These are phyloP conservation scores for Macrophomina phaseolina DNA, from an alignment of 2,329 filamentous ascomycete genomes.

Conservation along the genomic window DNA sequence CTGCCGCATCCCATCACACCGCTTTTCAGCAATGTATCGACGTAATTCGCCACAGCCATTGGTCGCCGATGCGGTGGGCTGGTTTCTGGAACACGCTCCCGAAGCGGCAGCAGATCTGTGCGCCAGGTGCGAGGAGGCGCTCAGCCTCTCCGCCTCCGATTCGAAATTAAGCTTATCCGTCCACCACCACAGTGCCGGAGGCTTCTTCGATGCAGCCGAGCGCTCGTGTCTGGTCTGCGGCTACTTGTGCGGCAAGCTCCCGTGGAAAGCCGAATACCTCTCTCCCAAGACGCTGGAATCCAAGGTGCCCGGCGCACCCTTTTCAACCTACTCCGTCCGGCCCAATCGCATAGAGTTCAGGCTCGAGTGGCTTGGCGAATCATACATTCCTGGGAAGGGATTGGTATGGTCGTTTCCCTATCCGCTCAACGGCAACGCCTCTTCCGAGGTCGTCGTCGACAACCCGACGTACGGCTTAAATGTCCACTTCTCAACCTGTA, in stretches of 20 bases:
- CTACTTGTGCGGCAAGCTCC: neutral
- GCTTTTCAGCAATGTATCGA: neutral
- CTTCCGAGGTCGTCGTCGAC: neutral
- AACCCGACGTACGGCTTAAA: neutral
- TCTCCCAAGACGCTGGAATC: neutral
- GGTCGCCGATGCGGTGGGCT: neutral
- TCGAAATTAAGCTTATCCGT: neutral
- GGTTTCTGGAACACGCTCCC: constrained; percentile 1
- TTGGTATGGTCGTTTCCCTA: constrained; percentile 1
- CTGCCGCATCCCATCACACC: neutral
- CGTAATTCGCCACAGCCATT: neutral
- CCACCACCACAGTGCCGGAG: neutral
- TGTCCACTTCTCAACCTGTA: neutral
- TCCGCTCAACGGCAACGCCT: neutral
- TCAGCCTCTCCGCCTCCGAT: neutral
- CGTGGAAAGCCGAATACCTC: constrained; percentile 3
- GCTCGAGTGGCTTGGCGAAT: constrained; percentile 1
- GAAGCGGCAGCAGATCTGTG: neutral
- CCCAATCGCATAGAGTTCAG: neutral
- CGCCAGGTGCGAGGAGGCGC: constrained; percentile 1
- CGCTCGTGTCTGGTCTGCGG: neutral
- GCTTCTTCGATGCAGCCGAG: constrained; percentile 2
- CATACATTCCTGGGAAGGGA: neutral
- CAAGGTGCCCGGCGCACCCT: neutral
- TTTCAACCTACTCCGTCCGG: neutral